Percentiles rank a stretch among this genome's conserved stretches.
Conservation (phyloP, 345 rosid genomes). For the Diplotaxis tenuifolia region DNA sequence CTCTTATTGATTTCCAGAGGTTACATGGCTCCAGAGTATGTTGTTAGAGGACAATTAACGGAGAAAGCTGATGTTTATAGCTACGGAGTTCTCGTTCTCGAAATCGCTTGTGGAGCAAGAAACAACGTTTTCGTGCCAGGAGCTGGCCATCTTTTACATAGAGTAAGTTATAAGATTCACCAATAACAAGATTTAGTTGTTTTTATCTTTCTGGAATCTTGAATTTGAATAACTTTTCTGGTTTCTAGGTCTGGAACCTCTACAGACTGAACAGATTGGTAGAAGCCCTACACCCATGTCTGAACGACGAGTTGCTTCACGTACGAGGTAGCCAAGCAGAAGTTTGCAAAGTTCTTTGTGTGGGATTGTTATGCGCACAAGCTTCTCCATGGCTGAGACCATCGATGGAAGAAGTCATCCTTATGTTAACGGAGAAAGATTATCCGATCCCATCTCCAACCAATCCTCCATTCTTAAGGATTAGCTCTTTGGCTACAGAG, state of each 20-base stretch:
- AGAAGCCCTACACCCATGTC: slow-evolving; percentile 36
- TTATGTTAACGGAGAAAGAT: too few species aligned
- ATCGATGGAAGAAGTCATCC: slow-evolving; percentile 28
- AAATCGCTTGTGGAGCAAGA: slow-evolving; percentile 40
- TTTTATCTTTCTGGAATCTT: not conserved
- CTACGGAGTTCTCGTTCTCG: slow-evolving; percentile 48
- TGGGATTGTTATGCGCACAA: slow-evolving; percentile 32
- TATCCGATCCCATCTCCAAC: slow-evolving; percentile 39
- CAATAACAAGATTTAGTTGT: not conserved
- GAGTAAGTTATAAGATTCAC: slow-evolving; percentile 19
- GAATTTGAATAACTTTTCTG: not conserved
- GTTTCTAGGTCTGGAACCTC: slow-evolving; percentile 42
- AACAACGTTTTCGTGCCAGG: slow-evolving; percentile 35
- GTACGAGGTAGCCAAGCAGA: slow-evolving; percentile 20
- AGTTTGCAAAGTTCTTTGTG: slow-evolving; percentile 15
- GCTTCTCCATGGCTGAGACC: slow-evolving; percentile 36
- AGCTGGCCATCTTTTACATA: slow-evolving; percentile 16
- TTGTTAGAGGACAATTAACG: slow-evolving; percentile 42
- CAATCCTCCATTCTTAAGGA: slow-evolving; percentile 43
- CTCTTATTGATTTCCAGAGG: slow-evolving; percentile 45
- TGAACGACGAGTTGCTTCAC: slow-evolving; percentile 22
- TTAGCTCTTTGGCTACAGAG: not conserved
- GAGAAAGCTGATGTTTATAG: slow-evolving; percentile 54
- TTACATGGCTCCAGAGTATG: slow-evolving; percentile 56
- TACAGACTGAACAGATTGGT: slow-evolving; percentile 11